Base-by-base conservation (phyloP, 2,329 filamentous ascomycete species). In the Cladosporium velox region DNA sequence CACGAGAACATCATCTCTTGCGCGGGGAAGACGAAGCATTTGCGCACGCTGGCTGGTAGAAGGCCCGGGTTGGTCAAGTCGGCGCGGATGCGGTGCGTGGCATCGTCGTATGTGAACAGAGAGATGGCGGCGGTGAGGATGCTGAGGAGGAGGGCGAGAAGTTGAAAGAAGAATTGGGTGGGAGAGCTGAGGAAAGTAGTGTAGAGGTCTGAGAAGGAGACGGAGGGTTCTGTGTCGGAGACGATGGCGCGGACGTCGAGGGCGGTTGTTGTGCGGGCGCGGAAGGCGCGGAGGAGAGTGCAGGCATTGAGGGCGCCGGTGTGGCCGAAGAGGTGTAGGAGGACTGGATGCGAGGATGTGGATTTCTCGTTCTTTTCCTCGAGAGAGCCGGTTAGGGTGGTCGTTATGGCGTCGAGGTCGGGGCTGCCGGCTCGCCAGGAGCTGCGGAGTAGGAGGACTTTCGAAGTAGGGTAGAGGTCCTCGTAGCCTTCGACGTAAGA, bases 1-100 rank as follows among this genome's bases (percentile, higher is more conserved):
- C 72, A 74, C 2, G 71, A 69, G 61, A 74, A 74, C 72, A 75
- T 73, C 11, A 75, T 57, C 47, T 72, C 69, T 44, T 68, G 67
- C 32, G 70, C 72, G 0, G 70, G 68, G 38, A 73, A 74, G 30
- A 74, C 68, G 64, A 73, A 74, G 58, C 70, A 71, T 58, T 72
- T 72, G 57, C 67, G 65, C 12, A 68, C 70, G 15, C 69, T 67
- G 3, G 62, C 41, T 1, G 70, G 70, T 4, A 75, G 49, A 15
- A 74, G 24, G 2, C 59, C 41, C 3, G 69, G 66, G 44, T 72
- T 68, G 28, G 72, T 70, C 3, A 75, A 65, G 54, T 73, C 70
- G 32, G 63, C 52, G 44, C 70, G 64, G n/a, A 66, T 59, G 34
- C 54, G 63, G 15, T 59, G 44, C 24, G 63, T 60, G 12, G 63